Evolutionary conservation across 2,329 filamentous ascomycete species (phyloP), one percentile per base, ranked within the genome.

Genomic region (Fusarium setosum): DNA sequence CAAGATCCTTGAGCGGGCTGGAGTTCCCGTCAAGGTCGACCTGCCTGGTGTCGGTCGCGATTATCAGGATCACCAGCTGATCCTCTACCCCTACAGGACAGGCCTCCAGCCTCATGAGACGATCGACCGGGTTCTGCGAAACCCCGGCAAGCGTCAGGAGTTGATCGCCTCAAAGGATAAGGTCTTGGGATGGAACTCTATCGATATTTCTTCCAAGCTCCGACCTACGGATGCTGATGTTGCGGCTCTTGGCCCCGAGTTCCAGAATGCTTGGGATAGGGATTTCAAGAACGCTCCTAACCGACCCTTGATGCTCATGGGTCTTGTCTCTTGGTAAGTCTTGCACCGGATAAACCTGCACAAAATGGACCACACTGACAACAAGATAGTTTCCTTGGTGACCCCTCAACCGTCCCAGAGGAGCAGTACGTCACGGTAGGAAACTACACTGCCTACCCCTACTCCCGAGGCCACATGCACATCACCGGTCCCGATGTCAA

Each of bases 381-480:
- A 10, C 1, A 4, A 2, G 3, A 11, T 6, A 75, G 74, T 29
- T 83, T 81, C 68, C 74, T 82, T 1, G 81, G 79, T 0, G 80
- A 84, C 38, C 81, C 76, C 1, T 74, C 75, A 0, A 67, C 71
- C 3, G 67, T 83, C 2, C 74, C 76, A 0, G 62, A 69, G 0
- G 73, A 67, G 41, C 84, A 89, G 62, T 89, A 89, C 63, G 75
- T 88, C 26, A 82, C 82, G 1, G 72, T 83, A 12, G 83, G 79
- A 0, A 79, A 79, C 4, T 90, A 86, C 74, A 72, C 70, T 0
- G 74, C 81, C 3, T 72, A 73, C 10, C 71, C 71, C 0, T 87
- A 84, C 71, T 90, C 86, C 1, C 83, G 87, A 0, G 89, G 89
- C 3, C 81, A 82, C 55, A 80, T 90, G 53, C 88, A 91, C 75